Base-by-base conservation (phyloP, 805 yeast genomes). In the Suhomyces canberraensis region DNA sequence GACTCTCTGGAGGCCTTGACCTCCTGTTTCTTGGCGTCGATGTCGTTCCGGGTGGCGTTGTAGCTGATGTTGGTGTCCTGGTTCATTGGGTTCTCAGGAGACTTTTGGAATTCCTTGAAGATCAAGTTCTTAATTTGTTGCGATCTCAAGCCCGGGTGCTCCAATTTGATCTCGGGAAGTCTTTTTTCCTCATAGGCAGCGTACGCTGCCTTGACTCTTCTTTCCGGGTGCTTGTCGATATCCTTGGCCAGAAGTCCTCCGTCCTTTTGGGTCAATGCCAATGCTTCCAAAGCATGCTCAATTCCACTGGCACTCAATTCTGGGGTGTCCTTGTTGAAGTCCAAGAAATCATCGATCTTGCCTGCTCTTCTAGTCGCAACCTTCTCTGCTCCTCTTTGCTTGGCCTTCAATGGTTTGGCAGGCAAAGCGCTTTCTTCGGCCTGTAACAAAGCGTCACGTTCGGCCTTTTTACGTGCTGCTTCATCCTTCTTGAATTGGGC, bases 221-320 rank as follows among this genome's bases (percentile, higher is more conserved):
- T 77, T 66, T 86, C 95, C 8, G 95, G 95, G 50, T 86, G 95
- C 59, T 88, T 79, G 42, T 86, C 95, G 35, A 86, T 69, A 35
- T 79, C 86, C 52, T 79, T 79, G 42, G 63, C 64, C 28, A 66
- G 60, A 21, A 81, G 81, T 35, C 78, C 83, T 19, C 71, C 76
- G 36, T 69, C 76, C 31, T 67, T 75, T 16, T 69, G 64, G 9
- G 89, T 74, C 58, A 86, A 69, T 4, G 85, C 72, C 52, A 86
- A 69, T 3, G 95, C 95, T 36, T 84, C 87, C 44, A 86, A 65
- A 2, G 91, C 93, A 51, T 76, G 76, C 45, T 86, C 95, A 30
- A 86, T 70, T 54, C 90, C 90, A 39, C 78, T 68, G 4, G 95
- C 95, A 50, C 70, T 71, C 53, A 84, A 76, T 27, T 76, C 75